A percentile compares a stretch with the other conserved stretches of the same genome.
Evolutionary conservation across 1,284 basidiomycete species (phyloP).

Genomic region (Rhizoctonia solani): DNA sequence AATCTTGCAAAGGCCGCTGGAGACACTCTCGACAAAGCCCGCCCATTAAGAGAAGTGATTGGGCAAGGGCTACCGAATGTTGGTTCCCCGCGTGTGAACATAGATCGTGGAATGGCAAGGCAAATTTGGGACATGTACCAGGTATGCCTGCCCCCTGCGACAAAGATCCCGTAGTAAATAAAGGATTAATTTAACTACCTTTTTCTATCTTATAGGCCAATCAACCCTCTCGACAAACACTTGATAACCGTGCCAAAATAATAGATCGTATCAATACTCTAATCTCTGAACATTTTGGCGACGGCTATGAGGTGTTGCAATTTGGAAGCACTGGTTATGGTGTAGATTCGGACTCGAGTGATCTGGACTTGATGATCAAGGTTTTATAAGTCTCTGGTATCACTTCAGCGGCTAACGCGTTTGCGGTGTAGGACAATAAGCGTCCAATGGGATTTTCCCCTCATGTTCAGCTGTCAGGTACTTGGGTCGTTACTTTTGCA

Average conservation of each 20-base stretch:
- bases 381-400: constrained; percentile 42
- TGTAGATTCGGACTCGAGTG: constrained; percentile 48
- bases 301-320: constrained; percentile 47
- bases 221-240: constrained; percentile 32
- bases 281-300: constrained; percentile 47
- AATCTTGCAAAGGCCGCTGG: constrained; percentile 25
- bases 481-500: constrained; percentile 1
- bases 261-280: constrained; percentile 39
- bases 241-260: constrained; percentile 36
- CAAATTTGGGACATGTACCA: constrained; percentile 30
- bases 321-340: constrained; percentile 60
- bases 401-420: neutral
- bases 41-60: constrained; percentile 18
- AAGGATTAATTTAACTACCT: too few relatives aligned
- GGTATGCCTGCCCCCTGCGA: neutral
- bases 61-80: constrained; percentile 9
- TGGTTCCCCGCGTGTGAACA: constrained; percentile 3
- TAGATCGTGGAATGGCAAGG: constrained; percentile 5
- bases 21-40: constrained; percentile 21
- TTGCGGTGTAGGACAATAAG: constrained; percentile 48
- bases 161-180: too few relatives aligned
- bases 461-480: constrained; percentile 45
- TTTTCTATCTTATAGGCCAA: constrained; percentile 36
- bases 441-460: constrained; percentile 48
- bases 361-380: constrained; percentile 57